These are phyloP conservation scores for Groenewaldozyma salmanticensis DNA, from an alignment of 805 yeast species.

Conservation along the genomic window DNA sequence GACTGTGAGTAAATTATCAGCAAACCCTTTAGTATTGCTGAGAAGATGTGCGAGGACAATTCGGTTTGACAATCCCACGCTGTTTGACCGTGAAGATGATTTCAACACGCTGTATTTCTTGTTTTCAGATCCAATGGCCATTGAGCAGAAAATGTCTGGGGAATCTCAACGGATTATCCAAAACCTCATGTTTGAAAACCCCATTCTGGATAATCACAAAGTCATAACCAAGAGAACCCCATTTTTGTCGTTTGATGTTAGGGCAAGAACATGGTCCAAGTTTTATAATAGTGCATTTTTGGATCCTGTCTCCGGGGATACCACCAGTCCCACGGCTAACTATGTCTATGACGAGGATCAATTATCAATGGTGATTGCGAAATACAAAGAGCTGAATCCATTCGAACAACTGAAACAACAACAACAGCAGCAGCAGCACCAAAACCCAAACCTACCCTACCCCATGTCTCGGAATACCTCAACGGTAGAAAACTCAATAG, in stretches of 20 bases:
- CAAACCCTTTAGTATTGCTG: slow-evolving; percentile 49
- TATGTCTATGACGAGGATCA: slow-evolving; percentile 23
- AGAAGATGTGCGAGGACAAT: slow-evolving; percentile 48
- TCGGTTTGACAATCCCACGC: slow-evolving; percentile 58
- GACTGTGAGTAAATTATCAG: slow-evolving; percentile 36
- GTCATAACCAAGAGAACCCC: slow-evolving; percentile 17
- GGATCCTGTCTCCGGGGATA: slow-evolving; percentile 22
- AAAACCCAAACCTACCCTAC: slow-evolving; percentile 23
- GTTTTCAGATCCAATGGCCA: slow-evolving; percentile 45
- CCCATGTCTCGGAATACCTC: slow-evolving; percentile 23
- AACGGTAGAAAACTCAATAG: slow-evolving; percentile 1
- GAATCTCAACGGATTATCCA: slow-evolving; percentile 57
- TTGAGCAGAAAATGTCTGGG: slow-evolving; percentile 50
- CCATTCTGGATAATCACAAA: slow-evolving; percentile 18
- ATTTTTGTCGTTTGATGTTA: slow-evolving; percentile 14
- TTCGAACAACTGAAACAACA: no score
- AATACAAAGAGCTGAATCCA: slow-evolving; percentile 25
- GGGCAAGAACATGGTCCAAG: slow-evolving; percentile 23
- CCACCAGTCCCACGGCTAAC: slow-evolving; percentile 19
- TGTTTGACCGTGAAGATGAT: slow-evolving; percentile 68
- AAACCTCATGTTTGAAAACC: slow-evolving; percentile 26
- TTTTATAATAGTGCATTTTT: slow-evolving; percentile 21
- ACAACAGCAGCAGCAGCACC: slow-evolving; percentile 16
- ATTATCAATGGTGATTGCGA: slow-evolving; percentile 9
- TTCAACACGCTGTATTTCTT: slow-evolving; percentile 63